Evolutionary conservation across 495 filamentous ascomycete genomes (phyloP).

Genomic region (Aspergillus bridgeri): DNA sequence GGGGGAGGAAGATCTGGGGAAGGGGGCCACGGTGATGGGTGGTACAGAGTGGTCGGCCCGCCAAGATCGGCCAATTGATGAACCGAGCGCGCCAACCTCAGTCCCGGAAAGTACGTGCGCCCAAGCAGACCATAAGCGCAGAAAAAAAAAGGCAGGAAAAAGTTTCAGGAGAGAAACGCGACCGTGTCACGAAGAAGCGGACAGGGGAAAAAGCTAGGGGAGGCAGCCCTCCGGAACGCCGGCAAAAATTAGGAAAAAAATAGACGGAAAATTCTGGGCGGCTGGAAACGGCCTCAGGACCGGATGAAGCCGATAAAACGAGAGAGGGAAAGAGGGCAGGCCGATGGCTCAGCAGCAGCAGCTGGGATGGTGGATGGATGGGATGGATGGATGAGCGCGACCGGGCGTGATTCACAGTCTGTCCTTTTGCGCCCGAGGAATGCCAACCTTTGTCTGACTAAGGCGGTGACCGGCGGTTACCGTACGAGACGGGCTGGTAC

Average conservation of each 20-base stretch:
- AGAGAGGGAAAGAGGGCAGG: neutral
- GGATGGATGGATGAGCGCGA: neutral
- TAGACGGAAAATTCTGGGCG: neutral
- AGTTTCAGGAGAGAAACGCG: slow-evolving; percentile 12
- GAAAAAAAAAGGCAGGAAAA: slow-evolving; percentile 10
- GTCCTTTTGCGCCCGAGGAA: neutral
- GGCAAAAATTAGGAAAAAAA: slow-evolving; percentile 4
- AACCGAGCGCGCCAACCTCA: neutral
- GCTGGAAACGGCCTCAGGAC: neutral
- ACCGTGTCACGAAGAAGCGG: neutral
- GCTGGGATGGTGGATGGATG: slow-evolving; percentile 2
- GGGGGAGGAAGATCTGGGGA: slow-evolving; percentile 33
- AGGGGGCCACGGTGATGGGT: slow-evolving; percentile 42
- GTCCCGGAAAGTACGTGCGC: slow-evolving; percentile 8
- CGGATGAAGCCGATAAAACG: neutral
- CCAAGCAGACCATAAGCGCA: slow-evolving; percentile 21
- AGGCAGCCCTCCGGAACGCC: neutral
- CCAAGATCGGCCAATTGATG: slow-evolving; percentile 11
- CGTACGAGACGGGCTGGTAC: no score
- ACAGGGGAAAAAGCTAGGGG: neutral
- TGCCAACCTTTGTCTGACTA: neutral
- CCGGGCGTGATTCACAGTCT: neutral
- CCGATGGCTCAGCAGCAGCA: neutral
- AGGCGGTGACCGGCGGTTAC: no score
- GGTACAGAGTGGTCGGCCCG: slow-evolving; percentile 13